Evolutionary conservation across 2,329 filamentous ascomycete species (phyloP), one percentile per base, ranked within the genome.

Genomic region (Gnomoniopsis sp.): DNA sequence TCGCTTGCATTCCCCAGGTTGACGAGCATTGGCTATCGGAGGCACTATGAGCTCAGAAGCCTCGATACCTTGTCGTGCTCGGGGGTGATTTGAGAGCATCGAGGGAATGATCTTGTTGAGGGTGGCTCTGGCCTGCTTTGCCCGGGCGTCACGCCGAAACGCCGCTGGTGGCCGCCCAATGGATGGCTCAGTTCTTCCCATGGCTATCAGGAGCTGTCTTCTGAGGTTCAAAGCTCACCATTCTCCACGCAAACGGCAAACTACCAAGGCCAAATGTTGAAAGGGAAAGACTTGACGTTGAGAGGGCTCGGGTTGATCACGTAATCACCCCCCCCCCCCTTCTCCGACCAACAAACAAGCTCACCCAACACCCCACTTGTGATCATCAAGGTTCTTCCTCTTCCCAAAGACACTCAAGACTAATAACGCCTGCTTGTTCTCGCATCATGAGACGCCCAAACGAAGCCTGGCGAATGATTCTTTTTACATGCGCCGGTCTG

Each of bases 91-190:
- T 0, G 75, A 70, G 2, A 87, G 71, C 10, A 87, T 71, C 0
- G 79, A 72, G 1, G 85, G 85, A 12, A 88, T 79, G n/a, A 77
- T 74, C 65, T 81, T 81, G 69, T 86, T 85, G 60, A 87, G 70
- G 2, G 84, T 85, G 10, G 79, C 74, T 55, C 79, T 81, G 33
- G 83, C 83, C 58, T 76, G 74, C 64, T 85, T 85, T 1, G 79
- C 77, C 15, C 80, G 75, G 10, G 64, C 69, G 23, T 53, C 49
- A 19, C 58, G 58, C 26, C 57, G 47, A 43, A 59, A 59, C 36
- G 52, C 53, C 3, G 57, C 23, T 3, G 57, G 52, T 10, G 57
- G 47, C 30, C 57, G 57, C 21, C 46, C 57, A 30, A 59, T 22
- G 19, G 57, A 55, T 17, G 57, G 57, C 19, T 59, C 57, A 22